Conservation (phyloP, 768 basidiomycete species). For the Mycena epipterygia region DNA sequence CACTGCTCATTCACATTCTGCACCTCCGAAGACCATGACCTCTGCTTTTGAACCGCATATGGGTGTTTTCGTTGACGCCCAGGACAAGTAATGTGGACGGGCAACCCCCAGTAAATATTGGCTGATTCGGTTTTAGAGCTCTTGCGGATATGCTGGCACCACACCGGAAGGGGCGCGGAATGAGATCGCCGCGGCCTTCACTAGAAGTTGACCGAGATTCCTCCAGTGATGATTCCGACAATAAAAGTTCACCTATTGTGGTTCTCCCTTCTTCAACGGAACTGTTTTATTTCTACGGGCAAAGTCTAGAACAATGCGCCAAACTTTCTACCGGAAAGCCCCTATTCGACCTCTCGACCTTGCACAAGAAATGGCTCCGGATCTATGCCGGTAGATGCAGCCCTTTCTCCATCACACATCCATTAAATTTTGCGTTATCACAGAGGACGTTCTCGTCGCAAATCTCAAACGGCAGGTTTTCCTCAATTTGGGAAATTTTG, state of each 20-base stretch:
- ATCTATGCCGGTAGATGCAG: slow-evolving; percentile 85
- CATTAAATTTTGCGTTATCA: slow-evolving; percentile 22
- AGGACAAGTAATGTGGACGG: slow-evolving; percentile 79
- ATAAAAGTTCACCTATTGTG: slow-evolving; percentile 63
- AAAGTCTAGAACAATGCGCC: slow-evolving; percentile 94
- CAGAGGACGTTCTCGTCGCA: slow-evolving; percentile 89
- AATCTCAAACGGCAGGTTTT: slow-evolving; percentile 75
- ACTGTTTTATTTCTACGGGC: slow-evolving; percentile 96
- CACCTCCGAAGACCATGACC: slow-evolving; percentile 79
- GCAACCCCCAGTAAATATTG: slow-evolving; percentile 7
- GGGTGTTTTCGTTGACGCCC: slow-evolving; percentile 94
- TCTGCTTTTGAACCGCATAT: slow-evolving; percentile 95
- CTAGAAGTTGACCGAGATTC: slow-evolving; percentile 66
- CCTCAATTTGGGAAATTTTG: background rate
- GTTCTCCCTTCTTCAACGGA: slow-evolving; percentile 96
- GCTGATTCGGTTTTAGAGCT: slow-evolving; percentile 62
- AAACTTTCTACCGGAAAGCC: slow-evolving; percentile 89
- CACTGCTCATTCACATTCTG: slow-evolving; percentile 62
- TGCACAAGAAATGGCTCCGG: slow-evolving; percentile 95
- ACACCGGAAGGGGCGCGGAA: slow-evolving; percentile 68
- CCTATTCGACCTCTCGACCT: slow-evolving; percentile 81
- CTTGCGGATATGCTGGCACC: slow-evolving; percentile 92
- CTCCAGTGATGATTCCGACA: slow-evolving; percentile 55
- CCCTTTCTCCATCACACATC: background rate
- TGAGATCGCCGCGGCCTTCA: slow-evolving; percentile 68